A percentile compares a stretch with the other conserved stretches of the same genome.
Conservation (phyloP, 2,329 filamentous ascomycete genomes). For the Sphaerulina vaccinii region DNA sequence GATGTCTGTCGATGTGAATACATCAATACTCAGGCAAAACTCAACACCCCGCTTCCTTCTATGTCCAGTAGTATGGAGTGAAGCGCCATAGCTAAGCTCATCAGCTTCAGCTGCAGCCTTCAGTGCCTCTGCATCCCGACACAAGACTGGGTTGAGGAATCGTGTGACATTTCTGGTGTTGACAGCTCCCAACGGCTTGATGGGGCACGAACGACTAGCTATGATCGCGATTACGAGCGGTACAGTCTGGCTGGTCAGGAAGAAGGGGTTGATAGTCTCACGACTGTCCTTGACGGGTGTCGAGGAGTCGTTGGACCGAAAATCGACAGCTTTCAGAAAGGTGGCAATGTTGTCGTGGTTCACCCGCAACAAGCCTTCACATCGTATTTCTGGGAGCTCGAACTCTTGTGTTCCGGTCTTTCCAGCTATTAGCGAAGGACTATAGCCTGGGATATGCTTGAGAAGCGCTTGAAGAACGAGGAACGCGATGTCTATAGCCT, state of each 20-base stretch:
- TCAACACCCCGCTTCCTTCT: constrained; percentile 23
- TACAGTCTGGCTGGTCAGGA: constrained; percentile 16
- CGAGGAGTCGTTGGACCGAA: neutral
- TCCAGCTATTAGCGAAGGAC: neutral
- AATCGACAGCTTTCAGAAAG: constrained; percentile 2
- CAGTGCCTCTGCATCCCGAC: constrained; percentile 5
- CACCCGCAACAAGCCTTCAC: constrained; percentile 11
- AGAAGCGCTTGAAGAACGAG: constrained; percentile 7
- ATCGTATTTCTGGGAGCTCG: constrained; percentile 7
- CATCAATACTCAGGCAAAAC: constrained; percentile 19
- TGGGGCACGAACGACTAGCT: no score
- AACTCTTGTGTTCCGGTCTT: neutral
- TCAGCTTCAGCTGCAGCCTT: neutral
- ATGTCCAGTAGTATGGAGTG: constrained; percentile 13
- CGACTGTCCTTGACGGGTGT: neutral
- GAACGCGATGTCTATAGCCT: neutral
- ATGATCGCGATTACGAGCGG: constrained; percentile 18
- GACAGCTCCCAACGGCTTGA: constrained; percentile 22
- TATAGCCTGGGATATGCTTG: constrained; percentile 13
- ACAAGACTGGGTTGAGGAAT: constrained; percentile 12
- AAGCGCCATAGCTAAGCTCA: constrained; percentile 12
- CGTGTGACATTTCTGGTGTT: constrained; percentile 21
- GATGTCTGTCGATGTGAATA: neutral
- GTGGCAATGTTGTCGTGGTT: constrained; percentile 3
- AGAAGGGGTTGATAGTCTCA: constrained; percentile 11